Conservation (phyloP, 495 filamentous ascomycete species). For the Aeminium ludgeri region DNA sequence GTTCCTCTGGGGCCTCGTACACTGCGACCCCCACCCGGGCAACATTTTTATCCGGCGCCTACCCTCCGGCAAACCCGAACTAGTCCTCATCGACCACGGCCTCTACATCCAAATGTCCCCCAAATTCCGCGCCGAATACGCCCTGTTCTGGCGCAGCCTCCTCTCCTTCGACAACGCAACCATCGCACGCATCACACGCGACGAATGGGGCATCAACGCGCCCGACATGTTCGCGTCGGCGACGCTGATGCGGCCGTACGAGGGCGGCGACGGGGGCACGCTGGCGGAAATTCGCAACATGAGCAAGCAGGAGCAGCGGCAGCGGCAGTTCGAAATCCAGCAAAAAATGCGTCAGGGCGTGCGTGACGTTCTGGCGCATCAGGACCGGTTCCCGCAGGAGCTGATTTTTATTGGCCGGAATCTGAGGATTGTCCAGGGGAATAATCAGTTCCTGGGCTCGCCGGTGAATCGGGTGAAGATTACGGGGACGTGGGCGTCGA, state of each 20-base stretch:
- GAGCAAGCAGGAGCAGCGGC: constrained; percentile 35
- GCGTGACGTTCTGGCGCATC: constrained; percentile 69
- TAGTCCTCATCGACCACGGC: constrained; percentile 93
- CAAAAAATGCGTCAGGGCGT: constrained; percentile 67
- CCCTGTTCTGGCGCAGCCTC: constrained; percentile 80
- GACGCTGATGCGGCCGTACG: constrained; percentile 78
- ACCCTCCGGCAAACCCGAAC: constrained; percentile 63
- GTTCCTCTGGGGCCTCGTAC: constrained; percentile 85
- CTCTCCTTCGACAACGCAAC: constrained; percentile 85
- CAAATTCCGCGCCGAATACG: constrained; percentile 75
- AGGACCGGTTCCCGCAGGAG: constrained; percentile 81
- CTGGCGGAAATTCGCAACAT: constrained; percentile 35
- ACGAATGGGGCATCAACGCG: constrained; percentile 70
- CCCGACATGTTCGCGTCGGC: constrained; percentile 80
- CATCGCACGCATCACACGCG: constrained; percentile 46
- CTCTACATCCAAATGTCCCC: constrained; percentile 83
- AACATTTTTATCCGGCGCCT: constrained; percentile 90
- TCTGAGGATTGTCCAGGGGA: constrained; percentile 76
- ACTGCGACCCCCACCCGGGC: constrained; percentile 91
- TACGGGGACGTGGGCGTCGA: constrained; percentile 75
- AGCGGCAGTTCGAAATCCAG: constrained; percentile 69
- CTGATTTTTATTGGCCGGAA: constrained; percentile 93
- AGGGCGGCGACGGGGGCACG: constrained; percentile 58
- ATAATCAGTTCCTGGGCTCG: constrained; percentile 72
- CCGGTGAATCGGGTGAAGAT: constrained; percentile 93